phyloP scores from a whole-genome alignment of 768 basidiomycete genomes.

The Lactarius hengduanensis region DNA sequence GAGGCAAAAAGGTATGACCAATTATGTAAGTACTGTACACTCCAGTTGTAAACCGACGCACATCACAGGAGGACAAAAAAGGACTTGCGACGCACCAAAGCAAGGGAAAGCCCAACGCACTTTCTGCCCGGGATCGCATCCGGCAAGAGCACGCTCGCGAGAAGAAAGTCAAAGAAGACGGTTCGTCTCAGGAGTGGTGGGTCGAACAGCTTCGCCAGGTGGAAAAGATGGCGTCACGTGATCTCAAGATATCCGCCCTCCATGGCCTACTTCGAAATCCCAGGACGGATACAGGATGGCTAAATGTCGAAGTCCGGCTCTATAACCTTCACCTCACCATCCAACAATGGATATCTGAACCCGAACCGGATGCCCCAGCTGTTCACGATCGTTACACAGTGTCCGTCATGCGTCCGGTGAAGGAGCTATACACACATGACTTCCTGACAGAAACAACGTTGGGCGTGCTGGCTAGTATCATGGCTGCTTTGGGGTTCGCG shows the following conservation, averaged over 20 bases:
- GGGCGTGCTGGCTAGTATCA: conserved; percentile 41
- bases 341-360: conserved; percentile 50
- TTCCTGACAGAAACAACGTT: conserved; percentile 39
- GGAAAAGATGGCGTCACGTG: conserved; percentile 34
- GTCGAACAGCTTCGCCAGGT: conserved; percentile 44
- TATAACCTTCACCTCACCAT: conserved; percentile 55
- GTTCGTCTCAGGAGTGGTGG: conserved; percentile 46
- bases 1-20: conserved; percentile 3
- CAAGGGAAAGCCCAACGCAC: conserved; percentile 33
- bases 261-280: conserved; percentile 46
- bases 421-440: conserved; percentile 42
- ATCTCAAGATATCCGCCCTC: conserved; percentile 38
- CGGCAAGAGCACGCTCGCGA: conserved; percentile 45
- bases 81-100: conserved; percentile 29
- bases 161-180: conserved; percentile 38
- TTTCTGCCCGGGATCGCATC: conserved; percentile 43
- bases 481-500: conserved; percentile 49
- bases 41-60: not conserved
- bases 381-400: conserved; percentile 49
- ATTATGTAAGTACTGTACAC: not conserved
- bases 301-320: conserved; percentile 52
- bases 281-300: conserved; percentile 42
- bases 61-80: conserved; percentile 9
- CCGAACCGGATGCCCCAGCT: conserved; percentile 37
- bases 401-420: conserved; percentile 48